A percentile compares a stretch with the other conserved stretches of the same genome.
These are phyloP conservation scores for Cyathus striatus DNA, from an alignment of 768 basidiomycete species.

Conservation along the genomic window DNA sequence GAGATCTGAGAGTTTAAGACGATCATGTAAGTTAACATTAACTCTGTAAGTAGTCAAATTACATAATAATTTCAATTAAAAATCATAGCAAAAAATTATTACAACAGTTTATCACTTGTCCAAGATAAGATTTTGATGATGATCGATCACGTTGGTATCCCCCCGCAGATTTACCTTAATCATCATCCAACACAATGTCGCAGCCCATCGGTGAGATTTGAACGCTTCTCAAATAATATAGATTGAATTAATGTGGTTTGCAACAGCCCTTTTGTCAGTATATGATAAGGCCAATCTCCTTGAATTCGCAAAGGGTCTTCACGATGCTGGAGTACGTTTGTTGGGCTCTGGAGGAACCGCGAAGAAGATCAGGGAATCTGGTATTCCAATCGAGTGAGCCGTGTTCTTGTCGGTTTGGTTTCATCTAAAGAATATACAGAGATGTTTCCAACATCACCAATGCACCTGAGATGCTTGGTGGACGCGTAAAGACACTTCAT, in stretches of 20 bases:
- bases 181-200: conserved; percentile 14
- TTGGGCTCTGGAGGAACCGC: conserved; percentile 97
- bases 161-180: too few relatives aligned
- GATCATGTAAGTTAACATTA: too few relatives aligned
- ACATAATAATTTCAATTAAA: too few relatives aligned
- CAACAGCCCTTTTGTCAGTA: conserved; percentile 82
- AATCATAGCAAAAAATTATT: too few relatives aligned
- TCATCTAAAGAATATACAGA: conserved; percentile 32
- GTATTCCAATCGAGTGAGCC: conserved; percentile 83
- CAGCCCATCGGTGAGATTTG: conserved; percentile 20
- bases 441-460: conserved; percentile 98
- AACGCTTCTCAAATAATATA: not conserved
- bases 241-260: conserved; percentile 1
- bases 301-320: conserved; percentile 83
- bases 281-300: conserved; percentile 93
- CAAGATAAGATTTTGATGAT: too few relatives aligned
- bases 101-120: too few relatives aligned
- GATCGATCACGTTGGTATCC: too few relatives aligned
- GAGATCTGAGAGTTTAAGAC: too few relatives aligned
- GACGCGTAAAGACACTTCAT: conserved; percentile 96
- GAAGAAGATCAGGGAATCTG: conserved; percentile 93
- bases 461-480: conserved; percentile 98
- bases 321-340: conserved; percentile 76
- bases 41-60: too few relatives aligned
- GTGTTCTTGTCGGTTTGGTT: conserved; percentile 1